Base-by-base conservation (phyloP, 495 filamentous ascomycete genomes). In the Aspergillus indologenus region DNA sequence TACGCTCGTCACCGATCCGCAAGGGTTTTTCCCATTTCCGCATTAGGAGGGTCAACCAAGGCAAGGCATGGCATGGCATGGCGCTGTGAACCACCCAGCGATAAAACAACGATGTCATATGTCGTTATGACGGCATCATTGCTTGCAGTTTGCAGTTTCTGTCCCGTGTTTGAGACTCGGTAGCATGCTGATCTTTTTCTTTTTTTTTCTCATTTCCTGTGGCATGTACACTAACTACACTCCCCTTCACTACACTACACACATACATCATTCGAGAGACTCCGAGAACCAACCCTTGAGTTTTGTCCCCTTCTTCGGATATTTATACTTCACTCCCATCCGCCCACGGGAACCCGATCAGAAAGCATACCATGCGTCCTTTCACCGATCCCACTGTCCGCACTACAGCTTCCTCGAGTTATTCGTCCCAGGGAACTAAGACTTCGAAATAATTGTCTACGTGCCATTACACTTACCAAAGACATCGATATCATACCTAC, bases 121-220 rank as follows among this genome's bases (percentile, higher is more conserved):
- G 29, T 43, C 14, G 22, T 22, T 54, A 54, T 54, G 52, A 54
- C 52, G 52, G 52, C 40, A 54, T 43, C 26, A n/a, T n/a, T n/a
- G 26, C 26, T 4, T 29, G 26, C 26, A 29, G 9, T 29, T 29
- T 29, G 4, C n/a, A n/a, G n/a, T 29, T 3, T 29, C 34, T 40
- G 34, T 40, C 34, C 34, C 34, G 34, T 40, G 34, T 40, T 40
- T 4, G 4, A 29, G 26, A 4, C 26, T 29, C 26, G n/a, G n/a
- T n/a, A n/a, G n/a, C n/a, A n/a, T 29, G 26, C 26, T 29, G 26
- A 29, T 29, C 46, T n/a, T 14, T 20, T 6, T 22, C 22, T 20
- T 7, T 54, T 19, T 53, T 53, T 18, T 53, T 53, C 17, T 40
- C 14, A 26, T 18, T 53, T 42, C 7, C 18, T 40, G 8, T 20